Evolutionary conservation across 1,284 basidiomycete species (phyloP).

Genomic region (Ceratorhiza oryzae-sativae): DNA sequence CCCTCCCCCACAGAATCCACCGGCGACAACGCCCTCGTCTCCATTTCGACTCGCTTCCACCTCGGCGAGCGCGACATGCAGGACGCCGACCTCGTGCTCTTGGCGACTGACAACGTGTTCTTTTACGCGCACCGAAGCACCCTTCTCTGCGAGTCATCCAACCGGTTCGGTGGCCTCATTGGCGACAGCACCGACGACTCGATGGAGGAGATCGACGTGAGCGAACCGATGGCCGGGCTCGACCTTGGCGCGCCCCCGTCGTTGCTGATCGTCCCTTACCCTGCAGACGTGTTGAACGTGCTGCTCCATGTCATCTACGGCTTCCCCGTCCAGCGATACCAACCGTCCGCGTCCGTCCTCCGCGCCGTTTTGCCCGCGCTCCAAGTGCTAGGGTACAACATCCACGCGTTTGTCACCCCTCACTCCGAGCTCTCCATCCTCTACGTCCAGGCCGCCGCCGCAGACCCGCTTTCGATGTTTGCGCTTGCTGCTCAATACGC

Average conservation of each 20-base stretch:
- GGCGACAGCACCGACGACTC: not conserved
- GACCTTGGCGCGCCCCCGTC: conserved; percentile 7
- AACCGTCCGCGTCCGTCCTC: conserved; percentile 13
- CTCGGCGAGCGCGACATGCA: conserved; percentile 36
- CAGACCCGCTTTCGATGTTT: conserved; percentile 31
- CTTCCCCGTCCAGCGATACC: conserved; percentile 23
- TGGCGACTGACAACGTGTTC: conserved; percentile 38
- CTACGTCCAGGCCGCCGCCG: conserved; percentile 14
- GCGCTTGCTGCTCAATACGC: conserved; percentile 36
- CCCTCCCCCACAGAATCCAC: not conserved
- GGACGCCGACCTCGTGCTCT: conserved; percentile 39
- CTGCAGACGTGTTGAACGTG: conserved; percentile 39
- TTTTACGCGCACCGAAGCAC: conserved; percentile 37
- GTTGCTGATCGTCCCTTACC: conserved; percentile 27
- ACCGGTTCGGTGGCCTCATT: conserved; percentile 9
- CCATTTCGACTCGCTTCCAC: conserved; percentile 39
- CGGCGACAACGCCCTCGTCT: conserved; percentile 24
- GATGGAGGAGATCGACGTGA: conserved; percentile 17
- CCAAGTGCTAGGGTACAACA: conserved; percentile 11
- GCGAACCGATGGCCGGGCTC: conserved; percentile 17
- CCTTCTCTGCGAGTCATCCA: conserved; percentile 10
- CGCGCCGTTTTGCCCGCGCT: conserved; percentile 26
- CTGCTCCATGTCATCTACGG: conserved; percentile 38
- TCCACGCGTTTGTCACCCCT: conserved; percentile 28
- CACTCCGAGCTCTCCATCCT: conserved; percentile 35